These are phyloP conservation scores for Cercophora samala DNA, from an alignment of 495 filamentous ascomycete genomes.

Conservation along the genomic window DNA sequence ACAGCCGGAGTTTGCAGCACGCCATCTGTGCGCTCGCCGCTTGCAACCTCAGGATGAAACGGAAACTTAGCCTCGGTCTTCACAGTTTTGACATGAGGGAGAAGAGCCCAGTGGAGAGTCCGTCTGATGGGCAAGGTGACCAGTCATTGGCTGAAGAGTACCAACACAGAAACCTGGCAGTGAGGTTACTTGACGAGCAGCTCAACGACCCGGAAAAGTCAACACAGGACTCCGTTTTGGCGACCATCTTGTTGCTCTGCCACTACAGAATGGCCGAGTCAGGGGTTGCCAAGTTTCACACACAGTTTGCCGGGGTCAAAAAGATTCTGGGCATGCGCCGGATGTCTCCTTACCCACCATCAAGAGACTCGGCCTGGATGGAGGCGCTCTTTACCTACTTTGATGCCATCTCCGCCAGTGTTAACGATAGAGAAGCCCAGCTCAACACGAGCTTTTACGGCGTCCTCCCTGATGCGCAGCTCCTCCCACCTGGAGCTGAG, in stretches of 20 bases:
- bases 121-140: conserved; percentile 42
- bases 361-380: conserved; percentile 75
- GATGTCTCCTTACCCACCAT: conserved; percentile 60
- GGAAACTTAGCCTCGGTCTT: conserved; percentile 52
- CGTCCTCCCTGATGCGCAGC: conserved; percentile 66
- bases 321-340: conserved; percentile 82
- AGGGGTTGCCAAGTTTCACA: conserved; percentile 86
- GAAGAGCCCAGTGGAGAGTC: conserved; percentile 34
- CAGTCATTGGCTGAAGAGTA: conserved; percentile 68
- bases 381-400: conserved; percentile 96
- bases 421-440: conserved; percentile 90
- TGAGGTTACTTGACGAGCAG: conserved; percentile 77
- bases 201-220: conserved; percentile 70
- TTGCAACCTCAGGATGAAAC: conserved; percentile 72
- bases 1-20: conserved; percentile 80
- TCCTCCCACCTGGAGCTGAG: conserved; percentile 57
- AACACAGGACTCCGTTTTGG: conserved; percentile 81
- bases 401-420: conserved; percentile 87
- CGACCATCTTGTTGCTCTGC: conserved; percentile 82
- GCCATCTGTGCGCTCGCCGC: conserved; percentile 86
- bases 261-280: conserved; percentile 93
- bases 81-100: conserved; percentile 41
- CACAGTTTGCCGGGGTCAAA: conserved; percentile 90
- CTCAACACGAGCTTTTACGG: conserved; percentile 63
- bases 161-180: conserved; percentile 74